Evolutionary conservation across 768 basidiomycete genomes (phyloP).

Genomic region (Hortiboletus campestris): DNA sequence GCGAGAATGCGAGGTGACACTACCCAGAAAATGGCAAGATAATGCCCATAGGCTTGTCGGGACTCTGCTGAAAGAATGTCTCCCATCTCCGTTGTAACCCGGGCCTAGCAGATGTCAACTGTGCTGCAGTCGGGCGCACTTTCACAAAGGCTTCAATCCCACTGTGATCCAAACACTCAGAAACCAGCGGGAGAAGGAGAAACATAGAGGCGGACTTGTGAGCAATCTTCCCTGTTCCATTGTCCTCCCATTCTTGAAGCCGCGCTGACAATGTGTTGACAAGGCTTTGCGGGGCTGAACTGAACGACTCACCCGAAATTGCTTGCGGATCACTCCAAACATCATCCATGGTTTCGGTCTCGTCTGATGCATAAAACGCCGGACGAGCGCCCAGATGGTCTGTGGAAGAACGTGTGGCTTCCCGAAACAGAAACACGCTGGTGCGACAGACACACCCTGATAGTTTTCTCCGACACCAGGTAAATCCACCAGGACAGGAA

Average conservation of each 20-base stretch:
- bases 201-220: conserved; percentile 44
- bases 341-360: conserved; percentile 28
- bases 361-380: conserved; percentile 41
- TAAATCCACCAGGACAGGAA: too few species aligned
- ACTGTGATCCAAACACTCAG: conserved; percentile 29
- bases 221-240: conserved; percentile 47
- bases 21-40: conserved; percentile 13
- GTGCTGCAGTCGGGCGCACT: conserved; percentile 46
- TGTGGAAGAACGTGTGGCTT: neutral
- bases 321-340: conserved; percentile 35
- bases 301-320: conserved; percentile 36
- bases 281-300: neutral
- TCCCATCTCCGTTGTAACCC: conserved; percentile 50
- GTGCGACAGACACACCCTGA: too few species aligned
- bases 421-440: too few species aligned
- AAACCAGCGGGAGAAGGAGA: neutral
- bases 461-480: too few species aligned
- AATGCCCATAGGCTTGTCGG: conserved; percentile 55
- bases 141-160: conserved; percentile 56
- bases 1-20: too few species aligned
- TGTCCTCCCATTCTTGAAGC: conserved; percentile 30
- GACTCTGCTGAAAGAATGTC: conserved; percentile 44
- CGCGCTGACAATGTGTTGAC: conserved; percentile 19
- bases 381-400: conserved; percentile 30
- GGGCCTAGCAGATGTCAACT: conserved; percentile 46